These are phyloP conservation scores for Berkeleyomyces basicola DNA, from an alignment of 2,329 filamentous ascomycete genomes.

Conservation along the genomic window DNA sequence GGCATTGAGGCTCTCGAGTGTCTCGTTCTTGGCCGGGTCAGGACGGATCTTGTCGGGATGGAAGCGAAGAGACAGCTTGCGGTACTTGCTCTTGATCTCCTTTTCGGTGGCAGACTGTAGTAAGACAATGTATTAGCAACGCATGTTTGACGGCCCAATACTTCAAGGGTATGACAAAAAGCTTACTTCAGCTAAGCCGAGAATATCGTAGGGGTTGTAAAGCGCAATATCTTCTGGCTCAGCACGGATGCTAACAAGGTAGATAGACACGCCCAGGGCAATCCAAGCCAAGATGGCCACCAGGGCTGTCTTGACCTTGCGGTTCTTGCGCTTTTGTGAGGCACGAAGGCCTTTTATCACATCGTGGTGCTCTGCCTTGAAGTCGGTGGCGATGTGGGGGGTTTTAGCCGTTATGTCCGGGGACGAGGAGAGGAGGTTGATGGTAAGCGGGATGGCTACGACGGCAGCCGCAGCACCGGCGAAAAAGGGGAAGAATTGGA, in stretches of 20 bases:
- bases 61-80: conserved; percentile 64
- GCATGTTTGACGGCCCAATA: neutral
- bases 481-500: conserved; percentile 98
- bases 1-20: conserved; percentile 65
- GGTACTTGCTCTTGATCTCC: conserved; percentile 84
- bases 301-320: conserved; percentile 69
- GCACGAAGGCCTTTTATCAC: conserved; percentile 68
- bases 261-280: conserved; percentile 77
- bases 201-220: conserved; percentile 94
- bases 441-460: conserved; percentile 79
- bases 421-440: conserved; percentile 46
- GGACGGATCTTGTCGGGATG: conserved; percentile 88
- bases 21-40: conserved; percentile 77
- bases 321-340: conserved; percentile 78
- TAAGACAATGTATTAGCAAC: conserved; percentile 7
- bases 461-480: conserved; percentile 79
- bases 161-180: neutral
- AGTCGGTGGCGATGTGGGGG: conserved; percentile 30
- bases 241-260: conserved; percentile 53
- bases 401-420: neutral
- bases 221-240: conserved; percentile 37
- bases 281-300: conserved; percentile 64
- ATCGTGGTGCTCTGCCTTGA: conserved; percentile 65
- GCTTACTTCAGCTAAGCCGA: conserved; percentile 65
- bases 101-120: conserved; percentile 63